Evolutionary conservation across 352 stramenopile species (phyloP), one percentile per base, ranked within the genome.

Genomic region (Globisporangium echinulatum): DNA sequence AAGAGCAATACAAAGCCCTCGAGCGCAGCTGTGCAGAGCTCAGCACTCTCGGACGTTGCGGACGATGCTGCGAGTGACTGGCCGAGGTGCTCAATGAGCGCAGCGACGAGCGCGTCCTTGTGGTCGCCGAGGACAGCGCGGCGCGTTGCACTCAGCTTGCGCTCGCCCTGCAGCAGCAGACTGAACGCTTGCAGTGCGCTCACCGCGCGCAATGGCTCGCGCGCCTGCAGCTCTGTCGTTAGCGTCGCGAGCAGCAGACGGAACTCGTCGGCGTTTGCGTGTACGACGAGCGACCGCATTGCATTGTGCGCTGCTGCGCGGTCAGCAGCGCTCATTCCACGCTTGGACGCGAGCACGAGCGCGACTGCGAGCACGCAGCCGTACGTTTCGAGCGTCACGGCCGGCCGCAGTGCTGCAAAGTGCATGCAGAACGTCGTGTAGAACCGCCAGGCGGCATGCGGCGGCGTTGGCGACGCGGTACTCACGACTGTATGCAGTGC

Each of bases 181-280:
- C 70, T 77, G 11, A 93, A 48, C 19, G 70, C 73, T 50, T 77
- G 72, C 15, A 95, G 63, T 9, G 72, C 75, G 5, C 72, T 69
- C 15, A 88, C 59, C n/a, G 85, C 80, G 7, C 85, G 82, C 9
- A 54, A 49, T 0, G 37, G 10, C 57, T 77, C 68, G 4, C 59
- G 61, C 17, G 77, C 64, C 40, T 59, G 59, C 3, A 89, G 51
- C 55, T 95, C 85, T 7, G 81, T 72, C 43, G 75, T 42, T 47
- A 91, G 51, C 39, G 81, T 91, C 10, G 74, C 59, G 3, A 88
- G 52, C 46, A 90, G 43, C 44, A 94, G 62, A n/a, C 66, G 63
- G 53, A 86, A 91, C 56, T 94, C 85, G 46, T 82, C 69, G 57
- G 82, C 88, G 68, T 83, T 91, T 7, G 80, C 68, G 58, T 78